Conservation (phyloP, 768 basidiomycete genomes). For the Phanerochaete carnosa region DNA sequence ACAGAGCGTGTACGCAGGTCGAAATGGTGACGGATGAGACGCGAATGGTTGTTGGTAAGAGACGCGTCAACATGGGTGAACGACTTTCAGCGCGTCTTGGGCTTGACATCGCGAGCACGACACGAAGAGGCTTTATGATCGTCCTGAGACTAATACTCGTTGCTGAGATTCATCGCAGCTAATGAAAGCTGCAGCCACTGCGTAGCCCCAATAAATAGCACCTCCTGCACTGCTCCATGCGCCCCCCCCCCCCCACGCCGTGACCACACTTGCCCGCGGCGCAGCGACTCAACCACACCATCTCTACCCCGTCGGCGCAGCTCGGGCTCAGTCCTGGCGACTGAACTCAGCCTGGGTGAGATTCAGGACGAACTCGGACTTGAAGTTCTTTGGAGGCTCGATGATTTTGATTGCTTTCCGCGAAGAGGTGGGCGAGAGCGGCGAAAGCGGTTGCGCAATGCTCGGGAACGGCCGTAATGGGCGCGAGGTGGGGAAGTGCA, state of each 20-base stretch:
- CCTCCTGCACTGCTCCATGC: neutral
- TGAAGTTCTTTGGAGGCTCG: slow-evolving; percentile 71
- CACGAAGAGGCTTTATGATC: neutral
- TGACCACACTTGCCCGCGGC: neutral
- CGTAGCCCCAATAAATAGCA: neutral
- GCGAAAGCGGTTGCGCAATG: slow-evolving; percentile 36
- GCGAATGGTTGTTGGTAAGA: neutral
- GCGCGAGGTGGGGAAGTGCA: slow-evolving; percentile 68
- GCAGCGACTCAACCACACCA: neutral
- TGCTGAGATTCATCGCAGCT: neutral
- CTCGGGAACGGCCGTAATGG: slow-evolving; percentile 77
- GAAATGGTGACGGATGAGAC: no score
- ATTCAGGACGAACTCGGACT: slow-evolving; percentile 69
- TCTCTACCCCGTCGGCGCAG: neutral
- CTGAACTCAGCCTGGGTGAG: slow-evolving; percentile 83
- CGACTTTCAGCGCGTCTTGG: neutral
- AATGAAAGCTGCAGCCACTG: neutral
- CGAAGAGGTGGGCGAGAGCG: slow-evolving; percentile 16
- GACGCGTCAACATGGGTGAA: neutral
- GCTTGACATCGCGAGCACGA: neutral
- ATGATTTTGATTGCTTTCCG: slow-evolving; percentile 70
- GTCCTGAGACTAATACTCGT: no score
- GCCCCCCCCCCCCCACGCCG: neutral
- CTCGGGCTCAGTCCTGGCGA: slow-evolving; percentile 48
- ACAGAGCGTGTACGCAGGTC: neutral